Conservation (phyloP, 495 filamentous ascomycete species). For the Hypoxylon intermedium region DNA sequence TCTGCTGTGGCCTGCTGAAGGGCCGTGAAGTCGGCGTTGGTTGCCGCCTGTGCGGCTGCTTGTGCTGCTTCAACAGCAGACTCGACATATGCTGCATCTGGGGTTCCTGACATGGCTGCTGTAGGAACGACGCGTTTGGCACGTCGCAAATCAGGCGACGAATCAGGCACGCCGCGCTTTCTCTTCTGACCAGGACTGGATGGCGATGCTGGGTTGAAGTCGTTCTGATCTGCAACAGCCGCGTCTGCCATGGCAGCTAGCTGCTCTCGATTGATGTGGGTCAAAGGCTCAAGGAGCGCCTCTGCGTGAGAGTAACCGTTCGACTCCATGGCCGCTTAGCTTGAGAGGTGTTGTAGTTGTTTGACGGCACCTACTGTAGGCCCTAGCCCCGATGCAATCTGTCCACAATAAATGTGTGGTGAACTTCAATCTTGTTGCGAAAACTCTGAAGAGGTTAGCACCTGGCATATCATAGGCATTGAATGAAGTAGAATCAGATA, state of each 20-base stretch:
- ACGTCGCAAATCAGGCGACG: constrained; percentile 53
- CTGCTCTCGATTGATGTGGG: constrained; percentile 39
- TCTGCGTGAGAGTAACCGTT: constrained; percentile 44
- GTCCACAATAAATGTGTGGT: constrained; percentile 14
- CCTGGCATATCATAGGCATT: not conserved
- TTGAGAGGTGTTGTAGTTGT: constrained; percentile 21
- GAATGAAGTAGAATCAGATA: constrained; percentile 5
- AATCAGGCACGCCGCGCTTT: constrained; percentile 52
- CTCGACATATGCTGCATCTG: constrained; percentile 52
- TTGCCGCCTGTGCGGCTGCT: constrained; percentile 49
- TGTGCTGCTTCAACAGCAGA: constrained; percentile 56
- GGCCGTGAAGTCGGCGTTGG: constrained; percentile 55
- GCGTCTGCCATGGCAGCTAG: constrained; percentile 52
- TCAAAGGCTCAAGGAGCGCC: constrained; percentile 45
- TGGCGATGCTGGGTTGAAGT: constrained; percentile 40
- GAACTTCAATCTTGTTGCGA: constrained; percentile 8
- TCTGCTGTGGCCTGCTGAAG: constrained; percentile 57
- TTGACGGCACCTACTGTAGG: constrained; percentile 32
- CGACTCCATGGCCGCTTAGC: constrained; percentile 39
- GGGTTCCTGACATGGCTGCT: constrained; percentile 46
- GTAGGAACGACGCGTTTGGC: constrained; percentile 53
- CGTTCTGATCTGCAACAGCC: constrained; percentile 51
- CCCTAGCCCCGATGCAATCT: constrained; percentile 18
- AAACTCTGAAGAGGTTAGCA: constrained; percentile 19
- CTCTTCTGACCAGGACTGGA: constrained; percentile 53